Base-by-base conservation (phyloP, 176 grass and related monocot genomes). In the Triticum dicoccoides region DNA sequence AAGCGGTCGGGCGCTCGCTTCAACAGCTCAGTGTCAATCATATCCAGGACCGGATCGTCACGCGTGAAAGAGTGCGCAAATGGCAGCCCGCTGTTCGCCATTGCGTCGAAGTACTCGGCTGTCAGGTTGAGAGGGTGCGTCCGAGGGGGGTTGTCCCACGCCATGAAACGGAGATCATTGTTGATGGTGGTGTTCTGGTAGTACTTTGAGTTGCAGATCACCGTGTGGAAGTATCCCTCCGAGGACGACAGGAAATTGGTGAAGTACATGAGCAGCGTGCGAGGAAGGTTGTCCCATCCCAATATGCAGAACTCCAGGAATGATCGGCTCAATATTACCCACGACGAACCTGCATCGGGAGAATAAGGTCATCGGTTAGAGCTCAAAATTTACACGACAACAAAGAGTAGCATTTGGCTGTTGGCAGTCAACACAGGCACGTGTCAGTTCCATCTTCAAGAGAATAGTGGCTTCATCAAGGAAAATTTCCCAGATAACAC, bases 181-280 rank as follows among this genome's bases (percentile, higher is more conserved):
- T 96, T 96, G 29, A 98, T 37, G 11, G 96, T 96, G 41, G 96
- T 98, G 81, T 98, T 98, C 81, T 98, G 96, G 65, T 94, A 96
- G 82, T 98, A 90, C 66, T 94, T 90, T 14, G 96, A 98, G 86
- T 98, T 98, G 92, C 96, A 98, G 81, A 98, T 90, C 49, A 98
- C 96, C 1, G 96, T 98, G 79, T 98, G 96, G 82, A 98, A 98
- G 76, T 98, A 98, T 33, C 91, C 59, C 72, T 98, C 96, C 8
- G 96, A 94, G 69, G 96, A 91, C 71, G 90, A 92, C 38, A 98
- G 73, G 85, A 96, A 98, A 61, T 98, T 98, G 80, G 92, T 88
- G 32, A 94, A 98, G 86, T 98, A 98, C 96, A 98, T 98, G 2
- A 98, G 88, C 58, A 96, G 79, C 74, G 89, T 94, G 61, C 96